Conservation (phyloP, 768 basidiomycete genomes). For the Leccinum subgranulosum region DNA sequence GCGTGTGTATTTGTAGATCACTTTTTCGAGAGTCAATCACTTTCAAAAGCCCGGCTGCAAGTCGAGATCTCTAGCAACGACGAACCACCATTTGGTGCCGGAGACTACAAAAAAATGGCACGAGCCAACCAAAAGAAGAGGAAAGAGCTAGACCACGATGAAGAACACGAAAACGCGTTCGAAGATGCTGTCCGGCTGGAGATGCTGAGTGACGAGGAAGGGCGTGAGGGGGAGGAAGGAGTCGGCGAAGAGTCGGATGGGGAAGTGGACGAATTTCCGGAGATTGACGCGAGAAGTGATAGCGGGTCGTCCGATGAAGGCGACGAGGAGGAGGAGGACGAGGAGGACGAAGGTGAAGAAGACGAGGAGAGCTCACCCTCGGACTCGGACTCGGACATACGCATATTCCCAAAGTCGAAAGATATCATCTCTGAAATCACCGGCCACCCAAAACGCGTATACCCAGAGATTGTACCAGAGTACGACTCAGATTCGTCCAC, state of each 20-base stretch:
- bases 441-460: constrained; percentile 78
- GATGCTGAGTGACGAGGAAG: constrained; percentile 75
- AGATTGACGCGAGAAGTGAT: constrained; percentile 54
- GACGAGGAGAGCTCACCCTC: constrained; percentile 36
- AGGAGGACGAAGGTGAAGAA: constrained; percentile 32
- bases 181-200: constrained; percentile 51
- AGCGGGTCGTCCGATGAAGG: constrained; percentile 29
- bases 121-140: constrained; percentile 50
- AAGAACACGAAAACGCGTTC: constrained; percentile 30
- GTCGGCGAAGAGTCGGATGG: constrained; percentile 45
- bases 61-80: background rate
- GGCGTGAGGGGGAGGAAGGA: constrained; percentile 32
- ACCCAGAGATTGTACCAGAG: constrained; percentile 85
- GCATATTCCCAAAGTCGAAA: constrained; percentile 60
- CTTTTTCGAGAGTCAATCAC: constrained; percentile 6
- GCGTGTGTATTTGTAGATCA: background rate
- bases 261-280: constrained; percentile 72
- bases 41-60: background rate
- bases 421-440: constrained; percentile 77
- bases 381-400: constrained; percentile 46
- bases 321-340: constrained; percentile 33
- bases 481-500: constrained; percentile 92
- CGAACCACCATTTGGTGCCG: background rate
- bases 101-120: constrained; percentile 37
- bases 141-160: constrained; percentile 49